Evolutionary conservation across 2,329 filamentous ascomycete species (phyloP), one percentile per base, ranked within the genome.

Genomic region (Penicillium italicum): DNA sequence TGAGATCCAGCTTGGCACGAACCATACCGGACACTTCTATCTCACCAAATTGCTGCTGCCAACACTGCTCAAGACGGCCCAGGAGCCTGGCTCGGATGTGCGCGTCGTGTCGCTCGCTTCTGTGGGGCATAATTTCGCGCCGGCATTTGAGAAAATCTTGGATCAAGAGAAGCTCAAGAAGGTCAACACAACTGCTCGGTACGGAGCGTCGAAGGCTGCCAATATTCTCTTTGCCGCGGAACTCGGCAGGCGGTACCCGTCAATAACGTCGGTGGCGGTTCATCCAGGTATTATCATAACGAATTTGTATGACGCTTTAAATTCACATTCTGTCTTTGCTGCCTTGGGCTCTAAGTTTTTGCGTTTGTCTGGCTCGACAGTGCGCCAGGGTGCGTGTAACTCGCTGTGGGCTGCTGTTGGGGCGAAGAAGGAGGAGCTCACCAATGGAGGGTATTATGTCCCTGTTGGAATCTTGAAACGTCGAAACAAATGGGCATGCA

Each of bases 171-270:
- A 64, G 28, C 59, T 72, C 4, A 69, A 72, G 5, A 56, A 59
- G 0, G 59, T 68, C 22, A 71, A 70, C 26, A 68, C 72, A 1
- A 75, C 71, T 66, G 38, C 53, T 28, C 58, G 66, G 59, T 80
- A 80, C 55, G 75, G 70, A 2, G 75, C 76, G 22, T 74, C 71
- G 40, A 81, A 81, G 60, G 69, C 76, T 2, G 77, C 78, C 1
- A 79, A 77, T 54, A 72, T 80, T n/a, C 63, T 80, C 5, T 76
- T 74, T 28, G 74, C 76, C 0, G 66, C 69, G 0, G 75, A 79
- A 55, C 57, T 81, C 1, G 72, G 73, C 2, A 67, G 72, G 1
- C 70, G 73, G 0, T 69, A 76, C 37, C 66, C 66, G 4, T 62
- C 67, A 1, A 55, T 69, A 16, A 73, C 65, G 7, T 69, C 72